Evolutionary conservation across 192 early-diverging fungal genomes (phyloP).

Genomic region (Backusella tuberculispora): DNA sequence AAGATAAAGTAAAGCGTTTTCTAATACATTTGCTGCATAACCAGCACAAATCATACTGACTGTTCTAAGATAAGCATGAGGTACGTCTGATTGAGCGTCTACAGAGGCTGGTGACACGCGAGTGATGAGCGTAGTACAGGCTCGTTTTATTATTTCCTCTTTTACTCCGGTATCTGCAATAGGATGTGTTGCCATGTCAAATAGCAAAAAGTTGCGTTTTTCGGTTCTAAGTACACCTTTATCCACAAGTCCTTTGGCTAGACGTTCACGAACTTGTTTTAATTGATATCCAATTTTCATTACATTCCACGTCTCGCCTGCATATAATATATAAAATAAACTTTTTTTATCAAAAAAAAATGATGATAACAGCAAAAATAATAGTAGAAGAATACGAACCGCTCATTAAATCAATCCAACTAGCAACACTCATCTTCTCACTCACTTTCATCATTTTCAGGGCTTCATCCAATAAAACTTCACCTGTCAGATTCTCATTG

Average conservation of each 20-base stretch:
- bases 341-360: too few relatives aligned
- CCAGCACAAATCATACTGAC: constrained; percentile 92
- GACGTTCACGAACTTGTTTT: constrained; percentile 95
- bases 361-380: neutral
- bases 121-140: constrained; percentile 78
- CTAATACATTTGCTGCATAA: constrained; percentile 96
- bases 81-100: constrained; percentile 56
- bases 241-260: constrained; percentile 98
- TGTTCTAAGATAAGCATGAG: constrained; percentile 69
- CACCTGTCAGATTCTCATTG: constrained; percentile 83
- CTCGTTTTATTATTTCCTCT: constrained; percentile 83
- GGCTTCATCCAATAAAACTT: constrained; percentile 95
- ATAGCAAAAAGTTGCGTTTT: constrained; percentile 93
- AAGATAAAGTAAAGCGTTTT: constrained; percentile 88
- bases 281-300: constrained; percentile 96
- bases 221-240: constrained; percentile 96
- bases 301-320: constrained; percentile 99
- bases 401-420: constrained; percentile 98
- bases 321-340: too few relatives aligned
- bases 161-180: constrained; percentile 87
- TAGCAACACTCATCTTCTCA: constrained; percentile 79
- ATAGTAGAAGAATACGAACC: constrained; percentile 55
- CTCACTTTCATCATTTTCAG: constrained; percentile 90
- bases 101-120: constrained; percentile 60
- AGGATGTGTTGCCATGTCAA: constrained; percentile 98